Conservation (phyloP, 257 asterid species). For the Solanum pennellii region DNA sequence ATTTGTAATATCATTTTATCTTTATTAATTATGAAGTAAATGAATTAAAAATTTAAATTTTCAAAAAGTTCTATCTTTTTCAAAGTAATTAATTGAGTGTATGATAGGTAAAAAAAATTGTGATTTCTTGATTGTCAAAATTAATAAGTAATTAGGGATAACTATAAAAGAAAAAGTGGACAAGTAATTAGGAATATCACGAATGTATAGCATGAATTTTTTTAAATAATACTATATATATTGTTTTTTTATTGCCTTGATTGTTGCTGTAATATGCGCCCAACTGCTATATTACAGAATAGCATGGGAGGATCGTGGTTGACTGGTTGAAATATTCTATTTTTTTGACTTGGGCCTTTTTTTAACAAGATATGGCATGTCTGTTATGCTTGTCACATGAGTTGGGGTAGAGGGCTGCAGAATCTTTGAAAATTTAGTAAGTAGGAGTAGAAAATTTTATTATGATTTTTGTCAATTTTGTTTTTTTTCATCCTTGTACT, state of each 20-base stretch:
- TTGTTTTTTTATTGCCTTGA: not conserved
- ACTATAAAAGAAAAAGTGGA: too few species aligned
- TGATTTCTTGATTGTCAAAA: too few species aligned
- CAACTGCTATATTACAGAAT: not conserved
- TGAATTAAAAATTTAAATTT: too few species aligned
- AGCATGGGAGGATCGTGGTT: not conserved
- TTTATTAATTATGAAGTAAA: too few species aligned
- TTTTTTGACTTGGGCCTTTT: not conserved
- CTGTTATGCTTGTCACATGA: not conserved
- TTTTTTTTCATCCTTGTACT: not conserved
- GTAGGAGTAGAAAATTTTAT: not conserved
- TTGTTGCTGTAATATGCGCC: not conserved
- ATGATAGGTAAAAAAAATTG: too few species aligned
- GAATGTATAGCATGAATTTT: too few species aligned
- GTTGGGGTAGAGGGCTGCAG: not conserved
- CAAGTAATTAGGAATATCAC: too few species aligned
- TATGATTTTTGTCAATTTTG: not conserved
- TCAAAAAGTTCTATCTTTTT: too few species aligned
- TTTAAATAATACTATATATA: too few species aligned
- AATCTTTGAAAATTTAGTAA: not conserved
- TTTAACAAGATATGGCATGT: not conserved
- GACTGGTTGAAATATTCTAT: not conserved
- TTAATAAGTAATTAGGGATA: too few species aligned
- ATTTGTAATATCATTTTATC: too few species aligned
- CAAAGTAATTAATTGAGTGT: too few species aligned